Evolutionary conservation across 176 grass and related monocot genomes (phyloP).

Genomic region (Zea mays): DNA sequence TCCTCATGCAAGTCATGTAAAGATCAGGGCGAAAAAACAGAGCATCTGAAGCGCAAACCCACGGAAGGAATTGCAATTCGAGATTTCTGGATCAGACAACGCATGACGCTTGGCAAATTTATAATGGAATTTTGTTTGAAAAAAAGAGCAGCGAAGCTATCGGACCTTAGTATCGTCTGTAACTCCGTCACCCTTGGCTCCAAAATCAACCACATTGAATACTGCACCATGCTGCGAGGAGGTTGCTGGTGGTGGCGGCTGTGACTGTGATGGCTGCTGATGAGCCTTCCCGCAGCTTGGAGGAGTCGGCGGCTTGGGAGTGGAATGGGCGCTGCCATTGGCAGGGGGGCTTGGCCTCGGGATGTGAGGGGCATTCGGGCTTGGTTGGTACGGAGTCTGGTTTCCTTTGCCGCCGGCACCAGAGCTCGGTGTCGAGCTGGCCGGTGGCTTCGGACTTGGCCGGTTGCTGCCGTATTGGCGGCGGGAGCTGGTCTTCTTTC

Average conservation of each 20-base stretch:
- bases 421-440: constrained; percentile 40
- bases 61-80: constrained; percentile 11
- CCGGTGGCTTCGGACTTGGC: constrained; percentile 35
- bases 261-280: constrained; percentile 13
- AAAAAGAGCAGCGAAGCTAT: constrained; percentile 29
- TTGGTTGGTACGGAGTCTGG: constrained; percentile 51
- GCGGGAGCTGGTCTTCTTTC: constrained; percentile 51
- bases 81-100: constrained; percentile 14
- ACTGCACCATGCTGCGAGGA: constrained; percentile 27
- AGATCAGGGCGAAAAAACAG: constrained; percentile 24
- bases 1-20: background rate
- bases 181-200: constrained; percentile 81
- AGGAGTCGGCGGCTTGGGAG: constrained; percentile 31
- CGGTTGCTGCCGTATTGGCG: constrained; percentile 36
- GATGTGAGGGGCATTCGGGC: constrained; percentile 33
- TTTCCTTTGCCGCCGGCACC: constrained; percentile 38
- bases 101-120: constrained; percentile 36
- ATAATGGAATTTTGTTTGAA: constrained; percentile 13
- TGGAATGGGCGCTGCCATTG: constrained; percentile 38
- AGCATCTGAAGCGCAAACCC: constrained; percentile 20
- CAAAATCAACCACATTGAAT: constrained; percentile 90
- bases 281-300: constrained; percentile 46
- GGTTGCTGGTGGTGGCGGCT: constrained; percentile 16
- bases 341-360: constrained; percentile 32
- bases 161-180: constrained; percentile 87